Evolutionary conservation across 768 basidiomycete species (phyloP).

Genomic region (Boletales sp.): DNA sequence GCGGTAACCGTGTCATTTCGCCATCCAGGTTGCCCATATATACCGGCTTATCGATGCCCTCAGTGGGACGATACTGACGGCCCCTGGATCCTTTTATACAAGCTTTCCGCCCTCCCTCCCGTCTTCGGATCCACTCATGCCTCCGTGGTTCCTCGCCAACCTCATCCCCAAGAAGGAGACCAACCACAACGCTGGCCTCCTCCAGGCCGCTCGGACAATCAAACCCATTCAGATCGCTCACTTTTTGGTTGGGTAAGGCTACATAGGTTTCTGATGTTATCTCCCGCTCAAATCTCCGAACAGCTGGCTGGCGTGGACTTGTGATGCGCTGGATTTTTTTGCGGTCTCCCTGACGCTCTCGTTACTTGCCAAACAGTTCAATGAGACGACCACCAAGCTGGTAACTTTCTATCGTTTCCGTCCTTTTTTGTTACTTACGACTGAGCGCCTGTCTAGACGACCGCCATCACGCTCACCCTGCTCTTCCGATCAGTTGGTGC

Average conservation of each 20-base stretch:
- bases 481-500: constrained; percentile 85
- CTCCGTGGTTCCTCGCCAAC: constrained; percentile 40
- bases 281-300: not conserved
- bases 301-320: constrained; percentile 84
- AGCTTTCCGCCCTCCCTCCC: not conserved
- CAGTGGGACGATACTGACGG: not conserved
- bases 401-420: constrained; percentile 24
- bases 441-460: constrained; percentile 42
- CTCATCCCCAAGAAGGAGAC: constrained; percentile 48
- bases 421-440: not conserved
- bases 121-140: constrained; percentile 5
- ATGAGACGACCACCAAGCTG: constrained; percentile 39
- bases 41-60: constrained; percentile 1
- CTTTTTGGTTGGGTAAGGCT: constrained; percentile 53
- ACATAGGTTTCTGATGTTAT: not conserved
- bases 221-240: constrained; percentile 55
- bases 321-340: constrained; percentile 87
- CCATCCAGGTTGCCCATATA: constrained; percentile 1
- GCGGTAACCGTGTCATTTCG: constrained; percentile 5
- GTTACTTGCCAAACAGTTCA: constrained; percentile 47
- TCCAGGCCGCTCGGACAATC: constrained; percentile 41
- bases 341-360: constrained; percentile 60
- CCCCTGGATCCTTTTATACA: not conserved
- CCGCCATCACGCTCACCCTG: constrained; percentile 86
- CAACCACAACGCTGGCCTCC: constrained; percentile 32